phyloP scores from a whole-genome alignment of 805 yeast species.

The Cyberlindnera euphorbiae region DNA sequence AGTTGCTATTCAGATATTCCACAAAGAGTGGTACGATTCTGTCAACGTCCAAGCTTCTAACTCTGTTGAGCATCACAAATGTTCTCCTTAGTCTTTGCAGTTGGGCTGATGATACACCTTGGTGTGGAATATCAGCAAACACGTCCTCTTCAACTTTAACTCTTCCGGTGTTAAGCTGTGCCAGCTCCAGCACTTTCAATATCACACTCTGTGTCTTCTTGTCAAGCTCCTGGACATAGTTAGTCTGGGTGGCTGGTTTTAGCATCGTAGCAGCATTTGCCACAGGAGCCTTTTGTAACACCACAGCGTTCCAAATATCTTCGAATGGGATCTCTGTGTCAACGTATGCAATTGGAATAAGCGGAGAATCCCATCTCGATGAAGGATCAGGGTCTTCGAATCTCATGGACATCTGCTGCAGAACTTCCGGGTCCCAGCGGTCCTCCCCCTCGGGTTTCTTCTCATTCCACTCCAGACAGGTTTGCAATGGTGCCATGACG shows the following conservation, averaged over 20 bases:
- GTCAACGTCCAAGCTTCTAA: conserved; percentile 66
- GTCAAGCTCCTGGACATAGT: conserved; percentile 77
- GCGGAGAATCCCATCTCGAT: conserved; percentile 91
- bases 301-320: conserved; percentile 61
- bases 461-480: conserved; percentile 60
- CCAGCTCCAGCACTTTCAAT: conserved; percentile 55
- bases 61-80: conserved; percentile 73
- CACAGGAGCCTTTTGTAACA: conserved; percentile 48
- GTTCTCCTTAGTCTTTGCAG: conserved; percentile 81
- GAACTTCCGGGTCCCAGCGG: conserved; percentile 59
- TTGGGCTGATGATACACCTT: conserved; percentile 63
- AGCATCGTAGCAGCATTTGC: conserved; percentile 84
- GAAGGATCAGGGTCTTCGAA: conserved; percentile 90
- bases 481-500: conserved; percentile 61
- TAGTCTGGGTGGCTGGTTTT: conserved; percentile 72
- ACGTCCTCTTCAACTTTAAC: conserved; percentile 38
- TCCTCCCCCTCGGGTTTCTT: conserved; percentile 26
- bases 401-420: conserved; percentile 70
- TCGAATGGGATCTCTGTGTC: conserved; percentile 56
- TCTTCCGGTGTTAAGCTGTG: conserved; percentile 41
- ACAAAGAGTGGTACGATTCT: conserved; percentile 71
- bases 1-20: conserved; percentile 66
- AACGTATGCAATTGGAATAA: conserved; percentile 59
- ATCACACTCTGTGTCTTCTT: conserved; percentile 62
- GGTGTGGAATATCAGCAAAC: conserved; percentile 58